These are phyloP conservation scores for Pseudopediastrum boryanum DNA, from an alignment of 139 green algal genomes.

Conservation along the genomic window DNA sequence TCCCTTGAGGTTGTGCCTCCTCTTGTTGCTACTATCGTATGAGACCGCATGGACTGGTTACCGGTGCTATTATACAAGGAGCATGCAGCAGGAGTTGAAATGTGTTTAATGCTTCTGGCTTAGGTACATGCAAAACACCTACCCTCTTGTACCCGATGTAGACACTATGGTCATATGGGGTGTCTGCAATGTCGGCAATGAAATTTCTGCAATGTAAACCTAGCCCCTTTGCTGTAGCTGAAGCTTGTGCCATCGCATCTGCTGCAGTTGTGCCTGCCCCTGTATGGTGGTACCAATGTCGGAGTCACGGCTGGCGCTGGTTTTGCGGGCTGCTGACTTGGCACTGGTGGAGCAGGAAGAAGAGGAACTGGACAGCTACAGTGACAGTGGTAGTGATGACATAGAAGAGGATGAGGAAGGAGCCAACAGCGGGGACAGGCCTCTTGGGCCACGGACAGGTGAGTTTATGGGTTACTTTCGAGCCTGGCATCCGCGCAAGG, in stretches of 20 bases:
- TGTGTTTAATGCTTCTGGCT: no score
- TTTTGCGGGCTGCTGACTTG: constrained; percentile 17
- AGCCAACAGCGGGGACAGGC: background rate
- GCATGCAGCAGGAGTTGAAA: no score
- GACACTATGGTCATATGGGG: no score
- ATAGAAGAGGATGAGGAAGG: background rate
- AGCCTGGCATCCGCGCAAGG: background rate
- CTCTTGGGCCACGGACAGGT: background rate
- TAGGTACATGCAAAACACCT: no score
- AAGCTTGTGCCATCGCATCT: background rate
- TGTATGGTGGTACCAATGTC: constrained; percentile 36
- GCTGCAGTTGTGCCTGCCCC: constrained; percentile 35
- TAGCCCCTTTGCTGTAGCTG: no score
- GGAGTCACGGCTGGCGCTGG: constrained; percentile 17
- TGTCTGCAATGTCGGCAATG: no score
- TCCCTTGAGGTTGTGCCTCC: no score
- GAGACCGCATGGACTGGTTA: no score
- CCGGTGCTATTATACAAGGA: no score
- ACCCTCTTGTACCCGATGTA: no score
- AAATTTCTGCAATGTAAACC: no score
- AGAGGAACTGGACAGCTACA: constrained; percentile 36
- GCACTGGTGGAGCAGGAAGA: constrained; percentile 29
- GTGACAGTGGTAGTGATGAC: constrained; percentile 1
- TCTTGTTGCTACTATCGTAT: no score
- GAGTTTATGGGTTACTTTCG: background rate